These are phyloP conservation scores for Fragaria nilgerrensis DNA, from an alignment of 306 rosid genomes.

Conservation along the genomic window DNA sequence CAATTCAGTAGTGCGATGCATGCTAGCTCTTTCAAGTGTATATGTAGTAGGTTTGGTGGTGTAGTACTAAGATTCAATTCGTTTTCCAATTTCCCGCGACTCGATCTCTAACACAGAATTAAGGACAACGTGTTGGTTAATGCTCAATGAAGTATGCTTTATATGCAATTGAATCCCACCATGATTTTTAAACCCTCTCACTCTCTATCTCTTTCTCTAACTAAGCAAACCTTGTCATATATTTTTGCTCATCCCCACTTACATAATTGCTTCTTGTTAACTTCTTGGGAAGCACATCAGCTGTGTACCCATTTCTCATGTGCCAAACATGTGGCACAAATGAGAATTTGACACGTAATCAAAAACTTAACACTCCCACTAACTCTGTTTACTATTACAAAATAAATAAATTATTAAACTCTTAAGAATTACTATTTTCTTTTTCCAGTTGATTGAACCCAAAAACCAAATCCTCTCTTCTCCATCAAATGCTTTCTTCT, in stretches of 20 bases:
- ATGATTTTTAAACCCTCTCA: background rate
- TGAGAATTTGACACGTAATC: too few relatives aligned
- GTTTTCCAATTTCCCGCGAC: constrained; percentile 20
- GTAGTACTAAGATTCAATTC: constrained; percentile 9
- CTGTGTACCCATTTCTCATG: too few relatives aligned
- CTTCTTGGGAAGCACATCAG: too few relatives aligned
- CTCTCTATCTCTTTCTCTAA: background rate
- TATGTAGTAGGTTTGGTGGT: background rate
- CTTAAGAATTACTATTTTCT: too few relatives aligned
- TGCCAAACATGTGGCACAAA: too few relatives aligned
- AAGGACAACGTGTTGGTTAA: constrained; percentile 20
- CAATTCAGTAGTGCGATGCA: constrained; percentile 16
- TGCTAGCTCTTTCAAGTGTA: constrained; percentile 5
- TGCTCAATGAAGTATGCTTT: background rate
- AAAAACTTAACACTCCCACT: too few relatives aligned
- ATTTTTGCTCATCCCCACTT: background rate
- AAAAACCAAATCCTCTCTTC: too few relatives aligned
- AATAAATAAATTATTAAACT: too few relatives aligned
- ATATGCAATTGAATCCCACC: background rate
- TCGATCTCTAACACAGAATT: constrained; percentile 17
- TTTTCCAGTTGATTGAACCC: too few relatives aligned
- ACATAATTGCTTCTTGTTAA: background rate
- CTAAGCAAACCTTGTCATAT: background rate
- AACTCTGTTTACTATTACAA: too few relatives aligned
- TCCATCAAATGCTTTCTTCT: too few relatives aligned